A percentile compares a stretch with the other conserved stretches of the same genome.
phyloP scores from a whole-genome alignment of 257 asterid species.

The Ophiorrhiza pumila region DNA sequence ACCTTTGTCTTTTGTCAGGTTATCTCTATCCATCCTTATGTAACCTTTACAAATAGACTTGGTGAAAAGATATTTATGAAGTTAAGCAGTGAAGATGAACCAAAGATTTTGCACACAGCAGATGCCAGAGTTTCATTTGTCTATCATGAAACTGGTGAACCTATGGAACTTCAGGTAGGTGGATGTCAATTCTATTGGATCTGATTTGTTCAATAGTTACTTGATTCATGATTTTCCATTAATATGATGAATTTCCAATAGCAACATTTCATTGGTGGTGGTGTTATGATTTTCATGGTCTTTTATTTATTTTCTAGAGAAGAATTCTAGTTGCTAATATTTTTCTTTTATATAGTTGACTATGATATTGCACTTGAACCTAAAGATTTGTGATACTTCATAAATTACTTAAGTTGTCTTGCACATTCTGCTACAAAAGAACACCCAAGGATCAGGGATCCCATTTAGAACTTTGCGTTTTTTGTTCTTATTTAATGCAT shows the following conservation, averaged over 20 bases:
- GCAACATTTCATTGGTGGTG: background rate
- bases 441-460: no score
- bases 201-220: background rate
- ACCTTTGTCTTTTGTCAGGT: constrained; percentile 51
- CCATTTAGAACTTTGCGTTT: no score
- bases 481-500: background rate
- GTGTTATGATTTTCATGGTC: background rate
- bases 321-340: background rate
- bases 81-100: constrained; percentile 79
- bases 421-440: no score
- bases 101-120: constrained; percentile 63
- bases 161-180: constrained; percentile 73
- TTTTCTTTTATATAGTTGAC: background rate
- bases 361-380: background rate
- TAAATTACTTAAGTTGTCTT: background rate
- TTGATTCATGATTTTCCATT: background rate
- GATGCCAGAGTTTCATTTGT: constrained; percentile 82
- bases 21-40: constrained; percentile 73
- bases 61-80: constrained; percentile 70
- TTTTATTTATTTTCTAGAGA: background rate
- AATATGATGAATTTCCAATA: background rate
- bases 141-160: constrained; percentile 49
- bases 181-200: background rate
- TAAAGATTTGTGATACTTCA: background rate
- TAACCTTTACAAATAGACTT: constrained; percentile 90